A percentile compares a stretch with the other conserved stretches of the same genome.
These are phyloP conservation scores for Acer saccharum DNA, from an alignment of 345 rosid genomes.

Conservation along the genomic window DNA sequence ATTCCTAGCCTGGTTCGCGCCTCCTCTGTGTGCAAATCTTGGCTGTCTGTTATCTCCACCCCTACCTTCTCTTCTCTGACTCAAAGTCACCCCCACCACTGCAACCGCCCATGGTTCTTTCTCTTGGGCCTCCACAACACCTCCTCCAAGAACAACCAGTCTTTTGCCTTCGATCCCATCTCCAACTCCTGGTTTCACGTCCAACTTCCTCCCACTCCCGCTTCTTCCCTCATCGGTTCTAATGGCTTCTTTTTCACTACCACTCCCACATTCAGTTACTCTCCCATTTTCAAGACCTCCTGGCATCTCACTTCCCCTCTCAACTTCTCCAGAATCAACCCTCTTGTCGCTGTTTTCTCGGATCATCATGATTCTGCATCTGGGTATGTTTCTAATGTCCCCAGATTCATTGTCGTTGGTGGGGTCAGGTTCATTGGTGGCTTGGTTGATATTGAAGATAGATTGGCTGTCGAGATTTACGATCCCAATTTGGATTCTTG, in stretches of 20 bases:
- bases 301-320: slow-evolving; percentile 63
- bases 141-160: slow-evolving; percentile 69
- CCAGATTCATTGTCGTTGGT: slow-evolving; percentile 64
- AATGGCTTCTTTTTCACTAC: slow-evolving; percentile 73
- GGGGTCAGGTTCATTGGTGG: slow-evolving; percentile 72
- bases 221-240: slow-evolving; percentile 48
- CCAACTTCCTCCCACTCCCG: slow-evolving; percentile 46
- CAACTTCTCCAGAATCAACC: slow-evolving; percentile 56
- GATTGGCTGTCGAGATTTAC: slow-evolving; percentile 69
- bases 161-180: slow-evolving; percentile 80
- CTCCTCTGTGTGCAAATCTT: slow-evolving; percentile 71
- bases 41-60: slow-evolving; percentile 54
- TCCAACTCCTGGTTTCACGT: slow-evolving; percentile 59
- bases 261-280: slow-evolving; percentile 61
- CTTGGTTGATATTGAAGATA: slow-evolving; percentile 79
- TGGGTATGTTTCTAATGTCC: slow-evolving; percentile 11
- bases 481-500: slow-evolving; percentile 60
- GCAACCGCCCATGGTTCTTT: slow-evolving; percentile 73
- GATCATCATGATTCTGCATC: slow-evolving; percentile 14
- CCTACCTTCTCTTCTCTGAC: slow-evolving; percentile 33
- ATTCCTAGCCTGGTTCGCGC: slow-evolving; percentile 72
- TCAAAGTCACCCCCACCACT: slow-evolving; percentile 10
- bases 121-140: slow-evolving; percentile 91
- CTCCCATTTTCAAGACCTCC: slow-evolving; percentile 49
- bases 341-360: slow-evolving; percentile 57